These are phyloP conservation scores for Cystobasidiaceae sp. DNA, from an alignment of 1,284 basidiomycete species.

Conservation along the genomic window DNA sequence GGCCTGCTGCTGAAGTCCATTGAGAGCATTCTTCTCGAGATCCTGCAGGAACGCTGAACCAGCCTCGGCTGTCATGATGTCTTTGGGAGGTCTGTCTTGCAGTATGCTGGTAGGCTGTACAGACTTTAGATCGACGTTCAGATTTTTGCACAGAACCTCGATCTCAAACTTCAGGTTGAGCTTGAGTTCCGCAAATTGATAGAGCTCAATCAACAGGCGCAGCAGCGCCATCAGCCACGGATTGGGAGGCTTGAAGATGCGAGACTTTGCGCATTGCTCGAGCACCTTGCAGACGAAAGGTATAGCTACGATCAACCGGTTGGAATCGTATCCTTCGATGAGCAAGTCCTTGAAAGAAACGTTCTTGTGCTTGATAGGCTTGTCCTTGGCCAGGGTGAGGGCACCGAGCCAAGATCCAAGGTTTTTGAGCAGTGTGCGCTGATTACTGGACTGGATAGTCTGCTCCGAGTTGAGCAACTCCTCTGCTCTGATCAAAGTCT, in stretches of 20 bases:
- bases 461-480: constrained; percentile 85
- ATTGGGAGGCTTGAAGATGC: constrained; percentile 91
- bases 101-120: constrained; percentile 81
- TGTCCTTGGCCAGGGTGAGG: constrained; percentile 85
- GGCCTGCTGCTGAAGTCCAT: not conserved
- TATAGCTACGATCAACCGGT: constrained; percentile 87
- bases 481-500: constrained; percentile 84
- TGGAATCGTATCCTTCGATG: constrained; percentile 88
- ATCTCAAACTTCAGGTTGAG: constrained; percentile 98
- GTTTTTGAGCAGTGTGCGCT: constrained; percentile 86
- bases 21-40: constrained; percentile 38
- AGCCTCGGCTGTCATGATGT: constrained; percentile 41
- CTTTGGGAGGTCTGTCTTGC: constrained; percentile 50
- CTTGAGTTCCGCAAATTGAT: constrained; percentile 94
- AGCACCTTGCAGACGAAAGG: constrained; percentile 98
- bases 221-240: constrained; percentile 97
- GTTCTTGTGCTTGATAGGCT: constrained; percentile 87
- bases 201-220: constrained; percentile 85
- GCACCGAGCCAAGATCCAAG: constrained; percentile 91
- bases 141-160: constrained; percentile 88
- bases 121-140: constrained; percentile 79
- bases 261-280: constrained; percentile 80
- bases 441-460: constrained; percentile 75
- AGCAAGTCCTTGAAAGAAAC: constrained; percentile 94
- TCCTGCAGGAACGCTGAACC: constrained; percentile 41